These are phyloP conservation scores for Kregervanrija delftensis DNA, from an alignment of 805 yeast genomes.

Conservation along the genomic window DNA sequence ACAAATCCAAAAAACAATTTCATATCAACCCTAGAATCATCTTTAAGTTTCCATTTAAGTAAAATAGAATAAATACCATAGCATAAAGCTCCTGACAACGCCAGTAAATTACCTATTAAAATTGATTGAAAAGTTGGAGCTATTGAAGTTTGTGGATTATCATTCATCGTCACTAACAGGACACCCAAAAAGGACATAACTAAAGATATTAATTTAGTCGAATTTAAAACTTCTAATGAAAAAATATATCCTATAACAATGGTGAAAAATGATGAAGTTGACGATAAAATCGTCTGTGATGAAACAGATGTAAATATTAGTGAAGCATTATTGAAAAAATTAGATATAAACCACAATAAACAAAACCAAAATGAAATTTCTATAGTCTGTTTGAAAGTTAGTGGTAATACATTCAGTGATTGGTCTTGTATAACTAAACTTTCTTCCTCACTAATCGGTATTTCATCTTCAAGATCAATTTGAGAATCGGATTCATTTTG, in stretches of 20 bases:
- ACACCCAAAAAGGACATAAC: constrained; percentile 73
- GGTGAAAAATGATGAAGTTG: constrained; percentile 92
- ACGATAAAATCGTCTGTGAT: constrained; percentile 85
- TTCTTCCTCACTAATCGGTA: not conserved
- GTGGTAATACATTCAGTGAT: constrained; percentile 4
- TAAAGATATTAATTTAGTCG: constrained; percentile 62
- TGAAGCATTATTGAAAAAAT: constrained; percentile 82
- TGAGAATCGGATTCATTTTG: not conserved
- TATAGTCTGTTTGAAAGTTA: constrained; percentile 58
- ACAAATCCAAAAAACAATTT: constrained; percentile 92
- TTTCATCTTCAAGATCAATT: not conserved
- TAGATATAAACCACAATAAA: constrained; percentile 84
- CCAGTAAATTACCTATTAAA: constrained; percentile 70
- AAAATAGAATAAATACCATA: constrained; percentile 89
- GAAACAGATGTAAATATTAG: constrained; percentile 87
- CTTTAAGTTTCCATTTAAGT: constrained; percentile 63
- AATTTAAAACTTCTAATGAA: constrained; percentile 62
- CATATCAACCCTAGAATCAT: constrained; percentile 74
- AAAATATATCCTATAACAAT: constrained; percentile 70
- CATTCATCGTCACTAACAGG: constrained; percentile 66
- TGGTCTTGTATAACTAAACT: constrained; percentile 1
- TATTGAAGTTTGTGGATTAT: constrained; percentile 33
- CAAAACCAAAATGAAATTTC: constrained; percentile 75
- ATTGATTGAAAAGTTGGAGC: constrained; percentile 9
- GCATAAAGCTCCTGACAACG: constrained; percentile 78